Conservation (phyloP, 2,329 filamentous ascomycete genomes). For the Aspergillus nomiae region DNA sequence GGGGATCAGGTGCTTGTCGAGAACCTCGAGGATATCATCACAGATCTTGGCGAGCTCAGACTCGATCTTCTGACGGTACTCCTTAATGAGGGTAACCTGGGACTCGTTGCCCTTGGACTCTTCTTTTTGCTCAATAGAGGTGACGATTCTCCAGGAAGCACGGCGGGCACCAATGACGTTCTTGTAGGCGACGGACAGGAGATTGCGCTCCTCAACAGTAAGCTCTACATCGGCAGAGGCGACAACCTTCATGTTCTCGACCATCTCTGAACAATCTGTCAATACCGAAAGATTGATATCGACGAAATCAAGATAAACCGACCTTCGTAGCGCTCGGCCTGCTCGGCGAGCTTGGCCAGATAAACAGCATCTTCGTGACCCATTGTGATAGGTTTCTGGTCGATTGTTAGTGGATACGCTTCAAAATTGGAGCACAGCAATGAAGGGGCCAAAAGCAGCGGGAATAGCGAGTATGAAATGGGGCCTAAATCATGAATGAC, state of each 20-base stretch:
- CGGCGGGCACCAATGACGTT: conserved; percentile 96
- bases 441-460: not conserved
- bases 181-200: conserved; percentile 97
- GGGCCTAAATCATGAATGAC: conserved; percentile 11
- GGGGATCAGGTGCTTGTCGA: conserved; percentile 91
- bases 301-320: conserved; percentile 37
- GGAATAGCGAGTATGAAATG: not conserved
- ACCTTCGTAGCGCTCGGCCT: conserved; percentile 99
- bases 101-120: conserved; percentile 96
- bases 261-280: conserved; percentile 73
- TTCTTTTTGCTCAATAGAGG: conserved; percentile 99
- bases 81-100: conserved; percentile 90
- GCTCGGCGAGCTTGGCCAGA: conserved; percentile 99
- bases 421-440: not conserved
- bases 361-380: conserved; percentile 99
- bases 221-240: conserved; percentile 82
- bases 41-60: conserved; percentile 95
- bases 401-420: conserved; percentile 18
- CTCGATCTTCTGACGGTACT: conserved; percentile 99
- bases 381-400: conserved; percentile 67
- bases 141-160: conserved; percentile 97
- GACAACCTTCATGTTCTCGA: conserved; percentile 99
- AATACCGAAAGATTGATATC: conserved; percentile 12
- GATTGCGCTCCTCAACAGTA: conserved; percentile 94
- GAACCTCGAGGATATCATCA: conserved; percentile 92